Evolutionary conservation across 2,329 filamentous ascomycete genomes (phyloP).

Genomic region (Fonsecaea erecta): DNA sequence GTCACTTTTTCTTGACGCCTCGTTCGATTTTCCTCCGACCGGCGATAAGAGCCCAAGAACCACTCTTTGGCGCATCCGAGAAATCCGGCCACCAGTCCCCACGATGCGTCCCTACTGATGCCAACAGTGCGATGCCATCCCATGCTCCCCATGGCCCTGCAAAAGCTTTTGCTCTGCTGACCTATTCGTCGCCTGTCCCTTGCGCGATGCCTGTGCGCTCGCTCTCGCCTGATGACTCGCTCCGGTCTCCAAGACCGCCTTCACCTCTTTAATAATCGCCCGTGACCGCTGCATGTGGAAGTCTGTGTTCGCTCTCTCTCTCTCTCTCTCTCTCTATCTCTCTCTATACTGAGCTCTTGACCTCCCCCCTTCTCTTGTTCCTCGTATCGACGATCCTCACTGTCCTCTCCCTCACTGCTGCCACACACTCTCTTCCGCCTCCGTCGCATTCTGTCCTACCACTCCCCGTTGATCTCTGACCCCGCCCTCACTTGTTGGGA

Average conservation of each 20-base stretch:
- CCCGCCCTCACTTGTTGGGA: slow-evolving; percentile 1
- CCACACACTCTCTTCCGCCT: not conserved
- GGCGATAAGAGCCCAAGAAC: slow-evolving; percentile 14
- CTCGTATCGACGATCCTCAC: not conserved
- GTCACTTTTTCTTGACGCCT: slow-evolving; percentile 8
- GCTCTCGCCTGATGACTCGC: slow-evolving; percentile 17
- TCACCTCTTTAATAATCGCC: slow-evolving; percentile 11
- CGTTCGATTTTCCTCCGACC: not conserved
- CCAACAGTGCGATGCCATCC: slow-evolving; percentile 11
- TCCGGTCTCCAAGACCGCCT: not conserved
- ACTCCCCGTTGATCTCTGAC: not conserved
- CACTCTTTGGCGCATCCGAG: slow-evolving; percentile 31
- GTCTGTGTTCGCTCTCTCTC: slow-evolving; percentile 11
- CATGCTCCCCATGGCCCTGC: not conserved
- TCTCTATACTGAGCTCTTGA: not conserved
- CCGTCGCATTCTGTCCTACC: slow-evolving; percentile 6
- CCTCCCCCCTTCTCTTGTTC: not conserved
- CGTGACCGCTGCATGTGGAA: slow-evolving; percentile 16
- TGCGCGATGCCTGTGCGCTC: slow-evolving; percentile 1
- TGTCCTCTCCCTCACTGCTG: slow-evolving; percentile 8
- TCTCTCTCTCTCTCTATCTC: too few species aligned
- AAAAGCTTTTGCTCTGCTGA: slow-evolving; percentile 18
- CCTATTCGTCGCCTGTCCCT: slow-evolving; percentile 20
- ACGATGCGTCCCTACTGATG: slow-evolving; percentile 11
- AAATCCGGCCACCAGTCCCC: slow-evolving; percentile 27